Evolutionary conservation across 805 yeast genomes (phyloP).

Genomic region (Ogataea pignaliae): DNA sequence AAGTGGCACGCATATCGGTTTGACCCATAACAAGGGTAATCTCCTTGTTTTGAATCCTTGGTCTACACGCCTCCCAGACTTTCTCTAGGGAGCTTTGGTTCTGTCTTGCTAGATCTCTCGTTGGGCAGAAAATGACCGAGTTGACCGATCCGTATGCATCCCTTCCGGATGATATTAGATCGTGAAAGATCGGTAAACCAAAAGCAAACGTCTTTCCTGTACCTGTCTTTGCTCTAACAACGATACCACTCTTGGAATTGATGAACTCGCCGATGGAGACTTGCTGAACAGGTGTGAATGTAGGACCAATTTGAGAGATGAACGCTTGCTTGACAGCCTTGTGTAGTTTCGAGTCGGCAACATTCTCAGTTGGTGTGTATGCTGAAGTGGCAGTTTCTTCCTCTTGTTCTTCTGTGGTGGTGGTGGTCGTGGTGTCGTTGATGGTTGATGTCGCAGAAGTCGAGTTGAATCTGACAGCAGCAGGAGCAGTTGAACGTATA

Average conservation of each 20-base stretch:
- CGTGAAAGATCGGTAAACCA: constrained; percentile 72
- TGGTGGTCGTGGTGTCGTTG: too few relatives aligned
- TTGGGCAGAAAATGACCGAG: constrained; percentile 77
- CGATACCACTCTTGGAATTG: constrained; percentile 54
- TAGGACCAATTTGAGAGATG: constrained; percentile 37
- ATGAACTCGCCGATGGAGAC: constrained; percentile 54
- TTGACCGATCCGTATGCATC: constrained; percentile 35
- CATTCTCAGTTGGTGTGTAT: constrained; percentile 12
- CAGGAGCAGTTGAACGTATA: background rate
- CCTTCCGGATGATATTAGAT: constrained; percentile 29
- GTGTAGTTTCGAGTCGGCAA: constrained; percentile 25
- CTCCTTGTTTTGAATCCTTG: constrained; percentile 17
- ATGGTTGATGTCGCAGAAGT: background rate
- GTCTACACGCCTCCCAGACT: constrained; percentile 28
- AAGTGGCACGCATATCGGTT: constrained; percentile 31
- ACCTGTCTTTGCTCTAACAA: constrained; percentile 91
- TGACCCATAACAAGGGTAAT: constrained; percentile 70
- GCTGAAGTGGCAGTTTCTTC: background rate
- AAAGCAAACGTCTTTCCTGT: constrained; percentile 93
- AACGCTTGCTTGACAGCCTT: constrained; percentile 25
- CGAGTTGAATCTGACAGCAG: constrained; percentile 4
- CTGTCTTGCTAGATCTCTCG: constrained; percentile 87
- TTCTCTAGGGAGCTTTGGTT: constrained; percentile 61
- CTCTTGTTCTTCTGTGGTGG: background rate
- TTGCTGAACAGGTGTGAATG: constrained; percentile 67